Conservation (phyloP, 169 alveolate species). For the Plasmodium inui region DNA sequence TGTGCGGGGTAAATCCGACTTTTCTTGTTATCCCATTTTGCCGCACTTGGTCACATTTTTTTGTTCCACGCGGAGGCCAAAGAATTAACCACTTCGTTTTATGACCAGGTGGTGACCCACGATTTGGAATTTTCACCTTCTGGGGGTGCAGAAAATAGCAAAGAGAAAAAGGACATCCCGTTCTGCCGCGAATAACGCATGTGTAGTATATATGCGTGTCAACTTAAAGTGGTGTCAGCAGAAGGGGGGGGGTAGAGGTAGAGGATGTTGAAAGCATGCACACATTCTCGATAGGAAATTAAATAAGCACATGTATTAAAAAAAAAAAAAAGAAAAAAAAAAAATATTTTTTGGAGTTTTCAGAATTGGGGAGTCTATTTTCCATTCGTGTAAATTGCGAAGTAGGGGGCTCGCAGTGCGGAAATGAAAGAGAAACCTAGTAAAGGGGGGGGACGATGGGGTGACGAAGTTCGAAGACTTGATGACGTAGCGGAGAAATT, state of each 20-base stretch:
- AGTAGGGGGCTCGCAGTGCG: background rate
- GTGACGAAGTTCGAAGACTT: background rate
- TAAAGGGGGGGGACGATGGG: background rate
- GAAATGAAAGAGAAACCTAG: background rate
- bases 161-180: background rate
- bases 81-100: background rate
- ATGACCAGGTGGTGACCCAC: background rate
- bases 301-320: background rate
- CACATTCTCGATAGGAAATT: background rate
- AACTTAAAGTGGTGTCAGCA: background rate
- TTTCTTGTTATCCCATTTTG: too few species aligned
- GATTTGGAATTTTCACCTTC: background rate
- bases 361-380: background rate
- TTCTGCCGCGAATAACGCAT: background rate
- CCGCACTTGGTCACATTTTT: too few species aligned
- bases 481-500: background rate
- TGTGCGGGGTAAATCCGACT: background rate
- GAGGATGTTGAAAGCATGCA: background rate
- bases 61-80: background rate
- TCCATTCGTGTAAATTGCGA: background rate
- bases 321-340: background rate
- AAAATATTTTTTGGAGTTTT: background rate
- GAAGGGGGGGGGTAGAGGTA: background rate
- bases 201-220: background rate
- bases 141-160: background rate